phyloP scores from a whole-genome alignment of 1,284 basidiomycete genomes.

The Stereum hirsutum region DNA sequence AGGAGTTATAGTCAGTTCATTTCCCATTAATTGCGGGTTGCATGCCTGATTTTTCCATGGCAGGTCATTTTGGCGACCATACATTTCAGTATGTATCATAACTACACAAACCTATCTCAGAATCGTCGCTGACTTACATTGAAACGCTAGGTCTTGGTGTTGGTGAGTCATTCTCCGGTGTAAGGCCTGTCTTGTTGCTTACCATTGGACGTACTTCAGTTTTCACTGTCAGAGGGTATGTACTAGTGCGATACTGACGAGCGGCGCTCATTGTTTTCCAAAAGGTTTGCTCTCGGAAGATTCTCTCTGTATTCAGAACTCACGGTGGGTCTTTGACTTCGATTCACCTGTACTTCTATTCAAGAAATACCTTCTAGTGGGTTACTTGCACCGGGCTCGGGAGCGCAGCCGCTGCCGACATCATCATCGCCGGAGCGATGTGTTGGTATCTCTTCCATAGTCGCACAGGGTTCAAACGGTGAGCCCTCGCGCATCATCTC shows the following conservation, averaged over 20 bases:
- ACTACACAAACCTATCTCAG: background rate
- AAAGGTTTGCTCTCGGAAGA: slow-evolving; percentile 16
- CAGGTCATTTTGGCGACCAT: slow-evolving; percentile 1
- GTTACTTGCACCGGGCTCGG: slow-evolving; percentile 21
- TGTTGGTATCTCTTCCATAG: slow-evolving; percentile 20
- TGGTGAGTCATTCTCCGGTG: slow-evolving; percentile 7
- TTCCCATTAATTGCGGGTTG: background rate
- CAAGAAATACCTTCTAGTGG: slow-evolving; percentile 15
- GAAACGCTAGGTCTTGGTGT: slow-evolving; percentile 10
- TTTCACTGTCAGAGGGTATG: slow-evolving; percentile 21
- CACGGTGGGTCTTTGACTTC: slow-evolving; percentile 10
- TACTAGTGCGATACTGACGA: background rate
- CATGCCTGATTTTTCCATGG: background rate
- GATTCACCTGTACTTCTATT: background rate
- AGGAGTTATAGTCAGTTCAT: slow-evolving; percentile 16
- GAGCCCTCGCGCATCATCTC: background rate
- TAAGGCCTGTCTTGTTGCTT: background rate
- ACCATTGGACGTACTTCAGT: slow-evolving; percentile 5
- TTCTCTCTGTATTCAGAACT: slow-evolving; percentile 18
- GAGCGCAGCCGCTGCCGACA: slow-evolving; percentile 19
- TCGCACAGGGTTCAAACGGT: slow-evolving; percentile 21
- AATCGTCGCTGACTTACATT: slow-evolving; percentile 2
- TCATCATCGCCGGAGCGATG: slow-evolving; percentile 20
- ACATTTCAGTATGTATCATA: background rate
- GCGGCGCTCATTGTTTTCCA: background rate